phyloP scores from a whole-genome alignment of 305 asterid species.

The Fraxinus floribunda region DNA sequence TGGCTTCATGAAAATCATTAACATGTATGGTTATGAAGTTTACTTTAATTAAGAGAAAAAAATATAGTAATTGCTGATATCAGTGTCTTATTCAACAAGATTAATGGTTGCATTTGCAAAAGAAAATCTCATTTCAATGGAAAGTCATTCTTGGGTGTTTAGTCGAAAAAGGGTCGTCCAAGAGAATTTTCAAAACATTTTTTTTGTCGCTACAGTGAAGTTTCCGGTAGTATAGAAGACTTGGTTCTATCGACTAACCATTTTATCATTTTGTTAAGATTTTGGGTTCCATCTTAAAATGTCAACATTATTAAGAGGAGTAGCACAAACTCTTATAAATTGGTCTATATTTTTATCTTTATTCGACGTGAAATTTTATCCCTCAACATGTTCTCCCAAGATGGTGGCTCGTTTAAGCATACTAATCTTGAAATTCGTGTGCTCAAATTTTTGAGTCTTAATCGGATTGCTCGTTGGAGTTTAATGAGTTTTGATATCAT shows the following conservation, averaged over 20 bases:
- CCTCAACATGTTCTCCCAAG: no score
- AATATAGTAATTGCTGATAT: background rate
- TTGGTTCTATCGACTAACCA: background rate
- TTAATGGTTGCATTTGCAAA: constrained; percentile 2
- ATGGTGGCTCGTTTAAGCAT: no score
- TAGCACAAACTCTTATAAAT: no score
- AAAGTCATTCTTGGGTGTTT: background rate
- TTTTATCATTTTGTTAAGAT: background rate
- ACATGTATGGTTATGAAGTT: constrained; percentile 16
- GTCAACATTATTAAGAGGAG: no score
- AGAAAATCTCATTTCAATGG: background rate
- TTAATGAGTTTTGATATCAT: no score
- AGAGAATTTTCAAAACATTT: background rate
- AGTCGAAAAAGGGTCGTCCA: background rate
- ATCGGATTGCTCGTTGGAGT: no score
- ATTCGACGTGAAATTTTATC: no score
- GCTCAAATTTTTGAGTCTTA: no score
- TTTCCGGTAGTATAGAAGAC: background rate
- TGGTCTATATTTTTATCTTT: no score
- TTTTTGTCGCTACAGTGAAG: background rate
- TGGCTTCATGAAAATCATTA: constrained; percentile 29
- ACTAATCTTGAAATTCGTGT: no score
- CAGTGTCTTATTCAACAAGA: constrained; percentile 25
- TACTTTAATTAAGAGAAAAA: constrained; percentile 1
- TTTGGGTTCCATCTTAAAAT: no score